Evolutionary conservation across 2,329 filamentous ascomycete genomes (phyloP), one percentile per base, ranked within the genome.

Genomic region (Talaromyces sp.): DNA sequence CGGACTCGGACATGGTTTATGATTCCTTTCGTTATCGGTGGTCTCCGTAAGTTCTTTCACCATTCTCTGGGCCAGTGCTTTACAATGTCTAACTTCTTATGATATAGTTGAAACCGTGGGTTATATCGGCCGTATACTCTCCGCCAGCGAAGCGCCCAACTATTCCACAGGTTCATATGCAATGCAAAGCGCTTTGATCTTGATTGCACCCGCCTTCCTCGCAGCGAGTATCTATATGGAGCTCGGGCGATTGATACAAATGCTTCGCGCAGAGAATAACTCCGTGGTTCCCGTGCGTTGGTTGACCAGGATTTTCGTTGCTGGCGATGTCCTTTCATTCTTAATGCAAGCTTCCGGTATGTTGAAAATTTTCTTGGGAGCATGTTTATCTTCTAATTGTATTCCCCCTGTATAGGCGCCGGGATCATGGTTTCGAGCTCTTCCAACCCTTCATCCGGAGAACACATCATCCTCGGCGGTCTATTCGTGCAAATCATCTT

Each of bases 1-100:
- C 79, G 74, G 24, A 78, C 78, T 1, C 74, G 77, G 39, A 80
- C 79, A 5, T 85, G 82, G 79, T 86, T 83, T 68, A 83, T 83
- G 54, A 69, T 75, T 22, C 69, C 73, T 3, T 80, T 81, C 22
- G 67, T 73, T 3, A 64, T 79, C 7, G 79, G 79, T 9, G 74
- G 78, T 37, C 37, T 77, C 7, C 76, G 79, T 80, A 72, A 60
- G 76, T 70, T 31, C 47, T 27, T 27, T 50, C 6, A 2, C 3
- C 14, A 2, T 16, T 14, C 13, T 31, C 6, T 27, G 22, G 2
- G 16, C n/a, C 11, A 47, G 6, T 47, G 19, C 45, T 22, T 11
- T 14, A 24, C 5, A 4, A 10, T 22, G n/a, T 19, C 45, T 49
- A 14, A 49, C 4, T 24, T 7, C 22, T 49, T 14, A 14, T 24